phyloP scores from a whole-genome alignment of 768 basidiomycete genomes.

The Boletus vermiculosoides region DNA sequence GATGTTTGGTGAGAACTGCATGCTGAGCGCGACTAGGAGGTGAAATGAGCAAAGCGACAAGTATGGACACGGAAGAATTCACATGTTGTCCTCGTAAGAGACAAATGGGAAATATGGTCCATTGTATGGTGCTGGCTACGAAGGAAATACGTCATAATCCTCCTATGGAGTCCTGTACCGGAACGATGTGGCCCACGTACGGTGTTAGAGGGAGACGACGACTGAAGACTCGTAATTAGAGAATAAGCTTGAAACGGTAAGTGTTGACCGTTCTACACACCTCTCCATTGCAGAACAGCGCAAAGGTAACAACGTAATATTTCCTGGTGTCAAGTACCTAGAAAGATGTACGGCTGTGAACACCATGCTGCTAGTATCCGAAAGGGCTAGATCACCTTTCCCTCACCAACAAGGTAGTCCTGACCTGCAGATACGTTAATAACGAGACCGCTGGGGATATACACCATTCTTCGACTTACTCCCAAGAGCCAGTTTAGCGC shows the following conservation, averaged over 20 bases:
- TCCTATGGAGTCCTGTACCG: background rate
- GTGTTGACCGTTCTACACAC: constrained; percentile 28
- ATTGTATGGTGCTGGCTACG: constrained; percentile 53
- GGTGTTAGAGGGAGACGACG: constrained; percentile 62
- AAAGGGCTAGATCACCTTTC: constrained; percentile 38
- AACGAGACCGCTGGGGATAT: background rate
- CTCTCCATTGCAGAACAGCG: constrained; percentile 59
- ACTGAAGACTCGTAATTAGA: constrained; percentile 32
- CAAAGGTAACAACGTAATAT: constrained; percentile 57
- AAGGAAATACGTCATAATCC: background rate
- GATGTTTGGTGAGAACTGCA: constrained; percentile 42
- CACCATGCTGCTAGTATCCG: background rate
- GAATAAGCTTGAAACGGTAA: background rate
- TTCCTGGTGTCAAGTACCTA: constrained; percentile 49
- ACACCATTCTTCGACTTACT: constrained; percentile 33
- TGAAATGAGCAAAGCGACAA: background rate
- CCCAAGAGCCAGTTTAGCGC: constrained; percentile 44
- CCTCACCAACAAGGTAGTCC: constrained; percentile 49
- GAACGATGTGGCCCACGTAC: constrained; percentile 7
- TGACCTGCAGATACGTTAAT: constrained; percentile 38
- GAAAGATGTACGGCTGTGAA: background rate
- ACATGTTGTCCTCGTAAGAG: constrained; percentile 61
- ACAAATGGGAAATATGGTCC: constrained; percentile 58
- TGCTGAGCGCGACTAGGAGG: constrained; percentile 50
- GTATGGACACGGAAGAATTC: constrained; percentile 6